These are phyloP conservation scores for Claviceps digitariae DNA, from an alignment of 2,329 filamentous ascomycete genomes.

Conservation along the genomic window DNA sequence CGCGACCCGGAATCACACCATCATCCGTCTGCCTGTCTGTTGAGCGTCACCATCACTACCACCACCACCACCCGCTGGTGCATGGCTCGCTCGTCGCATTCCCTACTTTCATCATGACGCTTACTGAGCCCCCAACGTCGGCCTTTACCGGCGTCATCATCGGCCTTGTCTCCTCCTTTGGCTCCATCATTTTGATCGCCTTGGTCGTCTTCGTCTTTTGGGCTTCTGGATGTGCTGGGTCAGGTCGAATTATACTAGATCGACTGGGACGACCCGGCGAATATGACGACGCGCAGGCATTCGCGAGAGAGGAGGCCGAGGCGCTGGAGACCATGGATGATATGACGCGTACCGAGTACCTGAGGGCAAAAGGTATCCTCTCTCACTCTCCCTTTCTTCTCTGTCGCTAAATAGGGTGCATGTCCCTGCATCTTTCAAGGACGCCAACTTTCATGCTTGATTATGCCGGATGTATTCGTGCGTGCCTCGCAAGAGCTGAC, in stretches of 20 bases:
- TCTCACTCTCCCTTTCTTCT: neutral
- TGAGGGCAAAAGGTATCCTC: constrained; percentile 77
- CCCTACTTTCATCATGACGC: constrained; percentile 9
- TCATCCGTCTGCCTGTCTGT: neutral
- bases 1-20: neutral
- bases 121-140: constrained; percentile 25
- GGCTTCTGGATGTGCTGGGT: constrained; percentile 54
- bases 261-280: constrained; percentile 86
- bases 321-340: constrained; percentile 95
- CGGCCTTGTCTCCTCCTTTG: constrained; percentile 86
- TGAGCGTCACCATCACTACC: neutral
- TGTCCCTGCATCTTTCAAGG: no score
- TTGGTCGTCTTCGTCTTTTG: constrained; percentile 86
- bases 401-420: no score
- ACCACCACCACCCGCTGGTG: neutral
- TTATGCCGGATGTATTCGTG: no score
- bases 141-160: constrained; percentile 73
- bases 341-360: constrained; percentile 74
- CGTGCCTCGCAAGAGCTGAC: constrained; percentile 8
- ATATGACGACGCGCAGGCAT: constrained; percentile 95
- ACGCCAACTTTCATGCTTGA: no score
- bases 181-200: constrained; percentile 74
- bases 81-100: neutral
- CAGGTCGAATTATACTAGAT: constrained; percentile 84
- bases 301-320: constrained; percentile 85